Percentiles rank a stretch among this genome's conserved stretches.
phyloP scores from a whole-genome alignment of 176 grass and related monocot species.

The Phoenix dactylifera region DNA sequence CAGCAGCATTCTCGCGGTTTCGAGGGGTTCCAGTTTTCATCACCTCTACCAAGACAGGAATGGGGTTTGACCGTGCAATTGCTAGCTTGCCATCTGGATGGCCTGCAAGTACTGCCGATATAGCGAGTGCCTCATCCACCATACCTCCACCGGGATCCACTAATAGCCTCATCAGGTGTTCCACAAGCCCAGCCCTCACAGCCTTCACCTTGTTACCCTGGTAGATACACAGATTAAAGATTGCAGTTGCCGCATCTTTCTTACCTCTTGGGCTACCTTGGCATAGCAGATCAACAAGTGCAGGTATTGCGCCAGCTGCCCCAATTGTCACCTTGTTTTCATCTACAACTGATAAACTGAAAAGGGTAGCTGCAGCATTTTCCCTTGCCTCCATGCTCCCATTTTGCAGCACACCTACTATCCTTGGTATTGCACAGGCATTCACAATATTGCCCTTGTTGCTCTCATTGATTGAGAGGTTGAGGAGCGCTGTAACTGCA shows the following conservation, averaged over 20 bases:
- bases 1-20: conserved; percentile 68
- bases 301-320: conserved; percentile 67
- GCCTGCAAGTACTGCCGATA: conserved; percentile 57
- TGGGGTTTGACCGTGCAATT: conserved; percentile 40
- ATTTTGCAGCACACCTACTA: conserved; percentile 72
- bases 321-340: conserved; percentile 82
- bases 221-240: conserved; percentile 94
- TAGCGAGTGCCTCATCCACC: conserved; percentile 85
- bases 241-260: conserved; percentile 93
- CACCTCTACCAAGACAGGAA: conserved; percentile 48
- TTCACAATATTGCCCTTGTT: conserved; percentile 80
- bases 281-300: conserved; percentile 65
- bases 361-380: conserved; percentile 85
- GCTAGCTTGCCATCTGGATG: conserved; percentile 63
- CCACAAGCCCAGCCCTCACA: conserved; percentile 63
- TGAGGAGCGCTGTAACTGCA: conserved; percentile 83
- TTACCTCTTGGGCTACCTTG: conserved; percentile 83
- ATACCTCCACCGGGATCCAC: conserved; percentile 65
- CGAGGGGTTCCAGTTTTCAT: conserved; percentile 63
- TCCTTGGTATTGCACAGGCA: conserved; percentile 68
- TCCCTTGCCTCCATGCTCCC: conserved; percentile 96
- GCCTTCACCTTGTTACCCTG: conserved; percentile 77
- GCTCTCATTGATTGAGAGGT: conserved; percentile 85
- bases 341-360: conserved; percentile 85
- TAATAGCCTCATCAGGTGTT: conserved; percentile 69